Base-by-base conservation (phyloP, 768 basidiomycete genomes). In the Phaeotremella skinneri region DNA sequence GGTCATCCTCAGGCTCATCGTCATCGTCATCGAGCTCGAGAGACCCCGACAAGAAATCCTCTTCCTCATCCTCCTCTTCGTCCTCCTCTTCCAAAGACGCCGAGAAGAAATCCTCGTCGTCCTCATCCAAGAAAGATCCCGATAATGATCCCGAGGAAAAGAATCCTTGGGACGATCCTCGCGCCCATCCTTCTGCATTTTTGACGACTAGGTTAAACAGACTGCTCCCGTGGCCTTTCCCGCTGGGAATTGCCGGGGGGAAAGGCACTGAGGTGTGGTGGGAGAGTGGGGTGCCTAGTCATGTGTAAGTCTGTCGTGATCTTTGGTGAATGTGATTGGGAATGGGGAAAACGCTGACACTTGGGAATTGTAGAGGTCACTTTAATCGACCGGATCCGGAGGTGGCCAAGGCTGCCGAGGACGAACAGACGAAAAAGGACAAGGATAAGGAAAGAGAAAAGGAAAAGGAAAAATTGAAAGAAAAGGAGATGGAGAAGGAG, bases 251-350 rank as follows among this genome's bases (percentile, higher is more conserved):
- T 17, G 72, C 72, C 4, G 62, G 16, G 25, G 37, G 42, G 25
- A 42, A 17, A 4, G 66, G 67, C 2, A 60, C 48, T 16, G 69
- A 71, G 52, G 41, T 74, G 29, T 74, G 72, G 72, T 74, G 72
- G 72, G 72, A 74, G 58, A 74, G 70, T 41, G 72, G 72, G 7
- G 59, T 58, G 62, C 72, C 72, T 16, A 32, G 26, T 51, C 69
- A 74, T 63, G 69, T 74, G 72, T 74, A 52, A 53, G 69, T 66
- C 29, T 27, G 58, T 2, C 23, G 13, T 21, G 7, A 6, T 45
- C 26, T 6, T 31, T 6, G 23, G 4, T 16, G 21, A 14, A 25
- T 26, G 9, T n/a, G 45, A 9, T 7, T 7, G 7, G 11, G 9
- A n/a, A n/a, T 9, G 45, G 7, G 25, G 25, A 7, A 26, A 47